Evolutionary conservation across 495 filamentous ascomycete genomes (phyloP), one percentile per base, ranked within the genome.

Genomic region (Rhypophila decipiens): DNA sequence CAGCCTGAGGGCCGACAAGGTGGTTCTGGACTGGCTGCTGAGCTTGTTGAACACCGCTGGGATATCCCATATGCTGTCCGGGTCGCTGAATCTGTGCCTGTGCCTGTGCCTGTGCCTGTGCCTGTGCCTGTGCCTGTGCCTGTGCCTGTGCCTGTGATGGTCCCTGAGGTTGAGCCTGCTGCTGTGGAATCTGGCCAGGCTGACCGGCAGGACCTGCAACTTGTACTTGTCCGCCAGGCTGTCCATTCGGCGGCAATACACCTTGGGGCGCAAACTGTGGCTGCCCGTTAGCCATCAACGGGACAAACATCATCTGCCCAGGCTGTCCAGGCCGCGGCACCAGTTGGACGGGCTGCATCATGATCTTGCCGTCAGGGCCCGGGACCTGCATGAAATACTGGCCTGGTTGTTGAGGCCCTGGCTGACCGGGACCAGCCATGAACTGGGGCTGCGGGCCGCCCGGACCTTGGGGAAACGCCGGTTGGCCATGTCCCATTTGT

Each of bases 351-450:
- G 57, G 46, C 4, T 44, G 44, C 3, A 57, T 41, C 11, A 46
- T 1, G 3, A 53, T 47, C n/a, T 49, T 58, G 3, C 61, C 61
- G 31, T 60, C 59, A 2, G 61, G 59, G 10, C 61, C 59, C 3
- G 60, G 21, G 8, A 41, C 21, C 29, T 47, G 58, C 42, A 55
- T 54, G 19, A 55, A 52, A 21, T 53, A 54, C 20, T 54, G 55
- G 2, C 44, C 45, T n/a, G 27, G 55, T n/a, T 37, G 40, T 13
- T 53, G 57, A n/a, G 40, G 42, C n/a, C 1, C 42, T 12, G 5
- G 24, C 27, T 56, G 50, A n/a, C 47, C 54, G 38, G 19, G 29
- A n/a, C 47, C 50, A 12, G 33, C 9, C 11, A 27, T 44, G 35
- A 9, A 9, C 21, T 44, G 47, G 11, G 24, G 46, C 33, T 53